A percentile compares a stretch with the other conserved stretches of the same genome.
Evolutionary conservation across 768 basidiomycete genomes (phyloP).

Genomic region (Tulasnella sp.): DNA sequence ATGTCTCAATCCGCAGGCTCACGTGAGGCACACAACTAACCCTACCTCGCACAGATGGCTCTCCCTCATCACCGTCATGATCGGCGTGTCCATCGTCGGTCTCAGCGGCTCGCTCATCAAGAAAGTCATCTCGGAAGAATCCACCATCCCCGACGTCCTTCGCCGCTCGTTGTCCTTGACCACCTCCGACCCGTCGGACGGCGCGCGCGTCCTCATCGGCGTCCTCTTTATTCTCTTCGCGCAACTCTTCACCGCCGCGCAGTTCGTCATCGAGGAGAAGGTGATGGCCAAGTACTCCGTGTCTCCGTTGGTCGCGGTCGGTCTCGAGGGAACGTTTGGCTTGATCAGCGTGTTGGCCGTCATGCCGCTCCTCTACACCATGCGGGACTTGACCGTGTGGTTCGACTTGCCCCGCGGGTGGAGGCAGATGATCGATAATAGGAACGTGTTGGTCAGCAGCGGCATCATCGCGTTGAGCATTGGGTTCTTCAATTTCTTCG

Average conservation of each 20-base stretch:
- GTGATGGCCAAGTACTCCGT: constrained; percentile 83
- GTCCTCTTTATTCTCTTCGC: constrained; percentile 88
- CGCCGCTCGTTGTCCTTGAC: not conserved
- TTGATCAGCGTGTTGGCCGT: constrained; percentile 62
- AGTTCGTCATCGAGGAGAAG: constrained; percentile 95
- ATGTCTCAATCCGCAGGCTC: constrained; percentile 18
- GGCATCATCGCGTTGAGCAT: constrained; percentile 68
- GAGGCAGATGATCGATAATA: constrained; percentile 74
- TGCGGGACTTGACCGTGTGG: constrained; percentile 33
- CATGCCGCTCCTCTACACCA: constrained; percentile 67
- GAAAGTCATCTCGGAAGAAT: constrained; percentile 34
- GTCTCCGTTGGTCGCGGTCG: constrained; percentile 84
- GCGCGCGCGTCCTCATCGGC: constrained; percentile 34
- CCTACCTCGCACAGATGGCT: constrained; percentile 51
- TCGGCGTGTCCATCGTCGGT: constrained; percentile 74
- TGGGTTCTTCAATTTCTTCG: constrained; percentile 79
- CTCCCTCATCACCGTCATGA: constrained; percentile 79
- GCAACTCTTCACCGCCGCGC: constrained; percentile 85
- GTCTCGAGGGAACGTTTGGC: constrained; percentile 90
- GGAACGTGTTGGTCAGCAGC: constrained; percentile 53
- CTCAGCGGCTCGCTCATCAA: constrained; percentile 82
- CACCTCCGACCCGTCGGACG: constrained; percentile 4
- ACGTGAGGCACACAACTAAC: constrained; percentile 1
- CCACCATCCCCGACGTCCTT: not conserved
- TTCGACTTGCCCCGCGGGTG: constrained; percentile 88